These are phyloP conservation scores for Favolaschia claudopus DNA, from an alignment of 768 basidiomycete species.

Conservation along the genomic window DNA sequence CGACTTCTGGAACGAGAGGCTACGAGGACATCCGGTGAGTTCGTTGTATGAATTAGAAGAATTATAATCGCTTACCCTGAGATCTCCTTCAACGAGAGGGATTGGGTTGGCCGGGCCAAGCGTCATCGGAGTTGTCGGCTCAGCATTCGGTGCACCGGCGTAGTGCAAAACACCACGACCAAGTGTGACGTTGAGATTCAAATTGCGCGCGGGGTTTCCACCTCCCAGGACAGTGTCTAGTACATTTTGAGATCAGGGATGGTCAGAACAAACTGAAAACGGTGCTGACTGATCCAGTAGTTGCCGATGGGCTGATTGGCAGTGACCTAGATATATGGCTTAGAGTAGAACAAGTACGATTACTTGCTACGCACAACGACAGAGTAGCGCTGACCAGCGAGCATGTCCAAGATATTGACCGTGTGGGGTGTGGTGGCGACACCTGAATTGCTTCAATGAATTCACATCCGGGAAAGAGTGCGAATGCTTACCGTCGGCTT, in stretches of 20 bases:
- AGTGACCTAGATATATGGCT: conserved; percentile 30
- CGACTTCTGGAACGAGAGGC: no score
- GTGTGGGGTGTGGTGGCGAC: not conserved
- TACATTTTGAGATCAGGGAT: not conserved
- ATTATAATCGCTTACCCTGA: no score
- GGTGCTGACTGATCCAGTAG: conserved; percentile 54
- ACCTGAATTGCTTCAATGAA: conserved; percentile 32
- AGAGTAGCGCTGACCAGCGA: conserved; percentile 60
- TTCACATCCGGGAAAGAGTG: not conserved
- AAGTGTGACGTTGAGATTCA: conserved; percentile 33
- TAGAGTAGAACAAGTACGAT: not conserved
- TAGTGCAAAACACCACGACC: conserved; percentile 46
- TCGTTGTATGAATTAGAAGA: no score
- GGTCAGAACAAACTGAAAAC: conserved; percentile 1
- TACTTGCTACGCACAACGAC: conserved; percentile 34
- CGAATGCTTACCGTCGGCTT: not conserved
- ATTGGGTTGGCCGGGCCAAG: no score
- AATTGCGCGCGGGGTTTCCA: conserved; percentile 39
- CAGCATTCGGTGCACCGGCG: conserved; percentile 36
- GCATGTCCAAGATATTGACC: conserved; percentile 32
- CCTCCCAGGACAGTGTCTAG: conserved; percentile 31
- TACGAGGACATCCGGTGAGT: no score
- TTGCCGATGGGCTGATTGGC: conserved; percentile 55
- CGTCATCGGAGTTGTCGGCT: no score
- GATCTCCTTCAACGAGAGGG: no score